Percentiles rank a stretch among this genome's conserved stretches.
Evolutionary conservation across 2,329 filamentous ascomycete species (phyloP).

Genomic region (Ascochyta rabiei): DNA sequence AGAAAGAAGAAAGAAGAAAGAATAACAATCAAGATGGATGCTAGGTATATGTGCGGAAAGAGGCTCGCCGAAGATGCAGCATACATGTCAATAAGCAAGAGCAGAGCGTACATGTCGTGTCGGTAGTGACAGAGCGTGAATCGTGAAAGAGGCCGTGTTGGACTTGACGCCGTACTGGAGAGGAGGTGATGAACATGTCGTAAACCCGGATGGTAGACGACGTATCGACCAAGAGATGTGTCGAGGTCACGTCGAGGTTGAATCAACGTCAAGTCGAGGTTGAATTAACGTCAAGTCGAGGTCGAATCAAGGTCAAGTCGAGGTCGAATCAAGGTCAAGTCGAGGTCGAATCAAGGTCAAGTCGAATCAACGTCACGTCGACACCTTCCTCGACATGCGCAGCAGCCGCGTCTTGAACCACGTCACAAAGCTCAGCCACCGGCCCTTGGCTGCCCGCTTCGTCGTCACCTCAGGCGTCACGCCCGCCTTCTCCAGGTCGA

Average conservation of each 20-base stretch:
- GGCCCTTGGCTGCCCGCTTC: constrained; percentile 47
- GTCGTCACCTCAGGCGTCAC: constrained; percentile 39
- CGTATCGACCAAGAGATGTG: too few species aligned
- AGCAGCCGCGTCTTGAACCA: constrained; percentile 63
- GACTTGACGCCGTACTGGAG: constrained; percentile 31
- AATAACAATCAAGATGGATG: constrained; percentile 3
- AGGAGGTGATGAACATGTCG: neutral
- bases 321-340: too few species aligned
- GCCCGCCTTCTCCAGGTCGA: constrained; percentile 39
- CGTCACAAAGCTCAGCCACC: constrained; percentile 62
- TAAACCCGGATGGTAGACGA: too few species aligned
- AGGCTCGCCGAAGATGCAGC: constrained; percentile 34
- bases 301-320: too few species aligned
- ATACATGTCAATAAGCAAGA: constrained; percentile 5
- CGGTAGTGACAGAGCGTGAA: constrained; percentile 17
- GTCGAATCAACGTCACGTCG: constrained; percentile 1
- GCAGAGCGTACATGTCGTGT: too few species aligned
- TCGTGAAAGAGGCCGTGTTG: constrained; percentile 4
- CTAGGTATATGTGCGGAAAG: constrained; percentile 19
- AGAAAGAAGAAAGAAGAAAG: neutral
- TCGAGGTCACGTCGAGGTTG: too few species aligned
- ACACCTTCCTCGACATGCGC: constrained; percentile 48
- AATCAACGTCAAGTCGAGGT: too few species aligned
- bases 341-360: neutral
- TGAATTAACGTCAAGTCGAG: too few species aligned